These are phyloP conservation scores for Stagonosporopsis cucurbitacearum DNA, from an alignment of 2,329 filamentous ascomycete genomes.

Conservation along the genomic window DNA sequence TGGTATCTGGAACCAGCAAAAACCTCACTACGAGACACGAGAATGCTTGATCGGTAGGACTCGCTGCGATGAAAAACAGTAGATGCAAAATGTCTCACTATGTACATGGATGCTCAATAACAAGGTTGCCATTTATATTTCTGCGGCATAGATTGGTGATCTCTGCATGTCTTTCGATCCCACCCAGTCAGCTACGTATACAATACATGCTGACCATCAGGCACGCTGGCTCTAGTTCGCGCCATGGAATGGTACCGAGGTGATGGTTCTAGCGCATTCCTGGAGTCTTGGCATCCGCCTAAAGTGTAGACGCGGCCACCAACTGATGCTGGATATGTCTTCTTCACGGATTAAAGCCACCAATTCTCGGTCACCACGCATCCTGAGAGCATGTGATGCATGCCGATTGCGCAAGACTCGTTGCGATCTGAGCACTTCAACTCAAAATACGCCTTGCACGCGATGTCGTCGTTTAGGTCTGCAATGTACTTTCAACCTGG, in stretches of 20 bases:
- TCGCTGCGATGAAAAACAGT: neutral
- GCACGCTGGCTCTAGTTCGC: too few relatives aligned
- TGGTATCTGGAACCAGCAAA: neutral
- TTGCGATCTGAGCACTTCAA: neutral
- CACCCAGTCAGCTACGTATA: too few relatives aligned
- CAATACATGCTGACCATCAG: too few relatives aligned
- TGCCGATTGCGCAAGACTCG: neutral
- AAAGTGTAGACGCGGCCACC: neutral
- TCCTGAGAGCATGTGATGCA: neutral
- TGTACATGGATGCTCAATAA: too few relatives aligned
- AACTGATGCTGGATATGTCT: constrained; percentile 21
- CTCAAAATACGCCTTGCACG: neutral
- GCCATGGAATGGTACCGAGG: neutral
- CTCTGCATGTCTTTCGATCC: too few relatives aligned
- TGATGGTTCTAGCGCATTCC: neutral
- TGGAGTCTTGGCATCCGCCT: neutral
- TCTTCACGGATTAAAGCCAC: neutral
- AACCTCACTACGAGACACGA: neutral
- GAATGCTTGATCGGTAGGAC: neutral
- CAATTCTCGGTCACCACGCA: neutral
- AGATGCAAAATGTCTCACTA: too few relatives aligned
- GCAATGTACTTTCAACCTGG: neutral
- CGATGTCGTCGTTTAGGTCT: neutral
- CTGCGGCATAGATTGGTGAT: too few relatives aligned
- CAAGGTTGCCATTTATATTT: too few relatives aligned